Conservation (phyloP, 1,284 basidiomycete species). For the Rhizopogon parksii region DNA sequence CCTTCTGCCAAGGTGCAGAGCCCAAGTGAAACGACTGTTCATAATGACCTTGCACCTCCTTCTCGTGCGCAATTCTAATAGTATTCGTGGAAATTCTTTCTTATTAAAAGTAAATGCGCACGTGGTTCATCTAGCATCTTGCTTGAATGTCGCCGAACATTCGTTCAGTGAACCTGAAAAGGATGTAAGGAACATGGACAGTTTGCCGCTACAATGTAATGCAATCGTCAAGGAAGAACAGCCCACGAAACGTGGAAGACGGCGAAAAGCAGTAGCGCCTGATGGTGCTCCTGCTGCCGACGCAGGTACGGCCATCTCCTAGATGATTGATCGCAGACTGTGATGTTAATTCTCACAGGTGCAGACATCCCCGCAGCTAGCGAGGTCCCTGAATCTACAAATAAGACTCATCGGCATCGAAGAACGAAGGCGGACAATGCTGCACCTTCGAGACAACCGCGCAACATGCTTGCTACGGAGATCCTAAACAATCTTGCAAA, state of each 20-base stretch:
- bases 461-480: conserved; percentile 56
- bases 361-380: not conserved
- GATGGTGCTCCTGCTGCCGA: not conserved
- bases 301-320: not conserved
- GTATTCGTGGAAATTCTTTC: not conserved
- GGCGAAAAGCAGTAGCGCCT: not conserved
- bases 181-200: not conserved
- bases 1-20: not conserved
- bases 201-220: not conserved
- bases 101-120: conserved; percentile 15
- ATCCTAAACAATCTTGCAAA: conserved; percentile 66
- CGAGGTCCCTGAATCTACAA: conserved; percentile 4
- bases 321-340: not conserved
- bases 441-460: conserved; percentile 28
- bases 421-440: not conserved
- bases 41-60: not conserved
- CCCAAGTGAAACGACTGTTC: not conserved
- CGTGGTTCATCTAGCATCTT: not conserved
- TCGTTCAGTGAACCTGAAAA: not conserved
- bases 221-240: not conserved
- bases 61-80: conserved; percentile 1
- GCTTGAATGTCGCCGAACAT: not conserved
- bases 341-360: not conserved
- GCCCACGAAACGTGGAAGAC: not conserved
- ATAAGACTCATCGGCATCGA: not conserved